Percentiles rank a stretch among this genome's conserved stretches.
These are phyloP conservation scores for Verticillium dahliae DNA, from an alignment of 2,329 filamentous ascomycete genomes.

Conservation along the genomic window DNA sequence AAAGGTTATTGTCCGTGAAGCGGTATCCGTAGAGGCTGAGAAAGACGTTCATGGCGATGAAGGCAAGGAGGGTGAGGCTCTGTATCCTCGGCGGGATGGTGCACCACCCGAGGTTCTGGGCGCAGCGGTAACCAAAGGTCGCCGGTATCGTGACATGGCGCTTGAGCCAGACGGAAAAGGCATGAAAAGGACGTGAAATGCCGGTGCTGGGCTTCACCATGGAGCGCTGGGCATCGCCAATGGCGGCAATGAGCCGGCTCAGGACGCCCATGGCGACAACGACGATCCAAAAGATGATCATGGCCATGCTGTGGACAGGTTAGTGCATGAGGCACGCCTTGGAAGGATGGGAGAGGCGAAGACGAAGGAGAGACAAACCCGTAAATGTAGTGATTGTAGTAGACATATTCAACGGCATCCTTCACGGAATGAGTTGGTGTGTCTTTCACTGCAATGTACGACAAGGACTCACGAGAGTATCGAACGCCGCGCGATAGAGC, in stretches of 20 bases:
- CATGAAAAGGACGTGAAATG: neutral
- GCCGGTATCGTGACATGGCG: slow-evolving; percentile 29
- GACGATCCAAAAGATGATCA: slow-evolving; percentile 32
- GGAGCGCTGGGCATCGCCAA: slow-evolving; percentile 1
- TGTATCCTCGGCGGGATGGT: slow-evolving; percentile 38
- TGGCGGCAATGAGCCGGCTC: slow-evolving; percentile 17
- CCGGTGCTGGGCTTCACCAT: neutral
- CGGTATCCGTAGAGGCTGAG: slow-evolving; percentile 29
- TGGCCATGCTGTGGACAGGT: slow-evolving; percentile 17
- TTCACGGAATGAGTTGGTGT: slow-evolving; percentile 8
- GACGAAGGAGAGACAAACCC: slow-evolving; percentile 17
- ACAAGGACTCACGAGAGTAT: slow-evolving; percentile 26
- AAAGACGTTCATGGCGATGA: slow-evolving; percentile 29
- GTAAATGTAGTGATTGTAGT: slow-evolving; percentile 26
- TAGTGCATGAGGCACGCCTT: neutral
- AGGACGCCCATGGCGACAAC: slow-evolving; percentile 28
- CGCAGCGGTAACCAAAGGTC: slow-evolving; percentile 33
- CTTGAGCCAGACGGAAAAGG: slow-evolving; percentile 21
- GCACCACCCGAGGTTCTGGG: slow-evolving; percentile 36
- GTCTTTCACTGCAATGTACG: neutral
- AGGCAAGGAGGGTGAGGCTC: slow-evolving; percentile 28
- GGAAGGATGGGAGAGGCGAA: neutral
- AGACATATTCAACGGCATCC: slow-evolving; percentile 28
- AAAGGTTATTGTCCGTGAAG: slow-evolving; percentile 29
- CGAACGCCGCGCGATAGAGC: slow-evolving; percentile 27